phyloP scores from a whole-genome alignment of 2,329 filamentous ascomycete genomes.

The Pestalotiopsis sp. region DNA sequence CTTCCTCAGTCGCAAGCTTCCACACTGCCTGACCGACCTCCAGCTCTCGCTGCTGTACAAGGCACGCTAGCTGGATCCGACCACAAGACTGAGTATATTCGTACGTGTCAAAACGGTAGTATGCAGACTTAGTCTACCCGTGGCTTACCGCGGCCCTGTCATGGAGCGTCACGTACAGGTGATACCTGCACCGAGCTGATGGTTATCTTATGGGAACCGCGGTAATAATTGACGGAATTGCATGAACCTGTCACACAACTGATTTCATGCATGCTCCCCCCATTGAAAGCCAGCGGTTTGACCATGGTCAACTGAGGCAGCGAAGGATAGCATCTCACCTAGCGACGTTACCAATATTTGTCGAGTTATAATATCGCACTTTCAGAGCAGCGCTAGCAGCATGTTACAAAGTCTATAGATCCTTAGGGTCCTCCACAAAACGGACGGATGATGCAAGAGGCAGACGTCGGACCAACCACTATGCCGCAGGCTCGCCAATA shows the following conservation, averaged over 20 bases:
- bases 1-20: background rate
- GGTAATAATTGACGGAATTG: background rate
- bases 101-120: background rate
- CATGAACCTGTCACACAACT: no score
- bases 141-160: background rate
- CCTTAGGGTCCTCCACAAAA: no score
- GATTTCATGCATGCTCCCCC: no score
- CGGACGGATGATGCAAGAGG: no score
- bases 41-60: background rate
- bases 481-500: background rate
- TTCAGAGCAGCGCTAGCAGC: no score
- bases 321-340: no score
- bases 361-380: no score
- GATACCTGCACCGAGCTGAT: background rate
- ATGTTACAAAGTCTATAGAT: no score
- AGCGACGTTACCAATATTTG: no score
- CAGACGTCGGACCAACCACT: background rate
- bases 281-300: no score
- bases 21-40: background rate
- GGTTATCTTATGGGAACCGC: background rate
- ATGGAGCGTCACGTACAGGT: background rate
- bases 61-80: background rate
- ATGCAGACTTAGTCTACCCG: background rate
- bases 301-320: no score
- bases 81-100: background rate